phyloP scores from a whole-genome alignment of 176 grass and related monocot species.

The Urochloa ruziziensis region DNA sequence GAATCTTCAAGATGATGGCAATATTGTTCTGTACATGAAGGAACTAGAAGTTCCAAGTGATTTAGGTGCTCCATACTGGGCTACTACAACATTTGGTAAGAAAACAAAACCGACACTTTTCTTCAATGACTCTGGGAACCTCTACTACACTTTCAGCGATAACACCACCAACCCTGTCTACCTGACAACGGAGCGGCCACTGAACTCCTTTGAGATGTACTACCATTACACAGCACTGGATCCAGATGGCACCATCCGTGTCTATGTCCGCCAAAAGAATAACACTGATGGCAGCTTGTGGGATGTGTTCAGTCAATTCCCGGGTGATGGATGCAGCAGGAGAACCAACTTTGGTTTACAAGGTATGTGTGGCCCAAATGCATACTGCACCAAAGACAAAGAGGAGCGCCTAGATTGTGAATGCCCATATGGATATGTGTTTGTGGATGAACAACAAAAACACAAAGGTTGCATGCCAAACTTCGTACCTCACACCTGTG shows the following conservation, averaged over 20 bases:
- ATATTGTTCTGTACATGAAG: constrained; percentile 2
- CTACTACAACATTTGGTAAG: too few species aligned
- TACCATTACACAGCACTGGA: constrained; percentile 4
- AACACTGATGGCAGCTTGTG: neutral
- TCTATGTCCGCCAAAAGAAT: neutral
- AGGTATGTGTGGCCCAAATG: constrained; percentile 4
- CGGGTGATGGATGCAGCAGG: neutral
- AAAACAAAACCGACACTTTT: neutral
- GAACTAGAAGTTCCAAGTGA: neutral
- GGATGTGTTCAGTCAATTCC: neutral
- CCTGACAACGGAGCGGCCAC: neutral
- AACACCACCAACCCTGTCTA: neutral
- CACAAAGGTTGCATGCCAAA: neutral
- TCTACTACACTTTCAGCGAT: constrained; percentile 1
- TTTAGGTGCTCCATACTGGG: neutral
- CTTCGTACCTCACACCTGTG: neutral
- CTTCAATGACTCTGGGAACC: neutral
- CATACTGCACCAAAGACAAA: neutral
- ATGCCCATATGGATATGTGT: neutral
- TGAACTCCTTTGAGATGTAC: neutral
- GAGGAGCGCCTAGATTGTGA: neutral
- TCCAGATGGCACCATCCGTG: constrained; percentile 22
- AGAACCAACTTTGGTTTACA: neutral
- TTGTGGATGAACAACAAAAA: neutral
- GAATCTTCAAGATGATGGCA: constrained; percentile 13